Percentiles rank a stretch among this genome's conserved stretches.
phyloP scores from a whole-genome alignment of 192 early-diverging fungal genomes.

The Linnemannia exigua region DNA sequence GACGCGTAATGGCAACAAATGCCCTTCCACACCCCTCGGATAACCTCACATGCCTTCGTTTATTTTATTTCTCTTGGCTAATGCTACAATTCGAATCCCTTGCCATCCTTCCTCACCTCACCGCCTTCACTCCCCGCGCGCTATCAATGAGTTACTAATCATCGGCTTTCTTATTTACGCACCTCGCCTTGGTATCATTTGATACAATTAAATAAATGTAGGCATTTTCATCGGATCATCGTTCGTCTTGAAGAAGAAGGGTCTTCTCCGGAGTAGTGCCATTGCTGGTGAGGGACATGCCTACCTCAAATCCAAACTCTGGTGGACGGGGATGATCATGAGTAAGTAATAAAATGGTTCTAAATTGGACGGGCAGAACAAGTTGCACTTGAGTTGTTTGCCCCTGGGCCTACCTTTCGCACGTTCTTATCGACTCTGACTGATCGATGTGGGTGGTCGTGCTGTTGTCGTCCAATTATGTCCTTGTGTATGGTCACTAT shows the following conservation, averaged over 20 bases:
- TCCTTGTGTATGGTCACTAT: too few species aligned
- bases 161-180: too few species aligned
- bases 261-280: slow-evolving; percentile 75
- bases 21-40: too few species aligned
- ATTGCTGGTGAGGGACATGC: slow-evolving; percentile 67
- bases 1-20: too few species aligned
- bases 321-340: slow-evolving; percentile 73
- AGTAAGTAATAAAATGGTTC: slow-evolving; percentile 52
- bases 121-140: too few species aligned
- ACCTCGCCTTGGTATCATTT: too few species aligned
- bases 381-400: neutral
- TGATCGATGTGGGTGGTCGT: neutral
- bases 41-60: too few species aligned
- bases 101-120: too few species aligned
- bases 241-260: slow-evolving; percentile 97
- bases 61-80: too few species aligned
- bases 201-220: too few species aligned
- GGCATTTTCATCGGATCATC: slow-evolving; percentile 92
- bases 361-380: neutral
- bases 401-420: neutral
- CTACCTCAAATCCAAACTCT: slow-evolving; percentile 65
- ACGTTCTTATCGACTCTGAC: neutral
- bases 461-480: neutral
- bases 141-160: too few species aligned
- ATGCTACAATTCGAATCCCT: too few species aligned